These are phyloP conservation scores for Moricandia arvensis DNA, from an alignment of 345 rosid genomes.

Conservation along the genomic window DNA sequence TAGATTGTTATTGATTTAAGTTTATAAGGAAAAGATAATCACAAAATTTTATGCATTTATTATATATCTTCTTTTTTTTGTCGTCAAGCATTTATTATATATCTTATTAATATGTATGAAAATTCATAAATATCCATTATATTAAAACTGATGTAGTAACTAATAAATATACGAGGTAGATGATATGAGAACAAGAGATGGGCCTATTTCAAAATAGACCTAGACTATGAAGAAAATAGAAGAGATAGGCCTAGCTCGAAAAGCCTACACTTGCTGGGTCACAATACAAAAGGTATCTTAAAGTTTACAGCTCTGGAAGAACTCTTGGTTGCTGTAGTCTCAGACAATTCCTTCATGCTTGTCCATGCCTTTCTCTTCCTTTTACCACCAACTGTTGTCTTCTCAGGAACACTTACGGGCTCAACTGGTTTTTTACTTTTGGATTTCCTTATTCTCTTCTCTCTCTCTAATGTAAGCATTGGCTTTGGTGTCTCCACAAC, in stretches of 20 bases:
- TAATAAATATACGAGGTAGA: neutral
- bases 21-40: no score
- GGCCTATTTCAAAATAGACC: no score
- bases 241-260: no score
- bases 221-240: no score
- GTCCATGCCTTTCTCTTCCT: constrained; percentile 36
- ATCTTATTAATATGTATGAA: no score
- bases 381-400: constrained; percentile 17
- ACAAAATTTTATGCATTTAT: no score
- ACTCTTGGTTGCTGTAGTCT: constrained; percentile 5
- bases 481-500: constrained; percentile 32
- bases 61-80: no score
- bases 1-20: no score
- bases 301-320: constrained; percentile 3
- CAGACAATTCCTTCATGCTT: constrained; percentile 15
- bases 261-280: neutral
- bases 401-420: constrained; percentile 11
- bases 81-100: no score
- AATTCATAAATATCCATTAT: no score
- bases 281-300: constrained; percentile 28
- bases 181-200: neutral
- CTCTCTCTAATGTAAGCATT: constrained; percentile 34
- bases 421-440: constrained; percentile 26
- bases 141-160: no score
- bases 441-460: constrained; percentile 23